phyloP scores from a whole-genome alignment of 2,329 filamentous ascomycete species.

The Diaporthe vexans region DNA sequence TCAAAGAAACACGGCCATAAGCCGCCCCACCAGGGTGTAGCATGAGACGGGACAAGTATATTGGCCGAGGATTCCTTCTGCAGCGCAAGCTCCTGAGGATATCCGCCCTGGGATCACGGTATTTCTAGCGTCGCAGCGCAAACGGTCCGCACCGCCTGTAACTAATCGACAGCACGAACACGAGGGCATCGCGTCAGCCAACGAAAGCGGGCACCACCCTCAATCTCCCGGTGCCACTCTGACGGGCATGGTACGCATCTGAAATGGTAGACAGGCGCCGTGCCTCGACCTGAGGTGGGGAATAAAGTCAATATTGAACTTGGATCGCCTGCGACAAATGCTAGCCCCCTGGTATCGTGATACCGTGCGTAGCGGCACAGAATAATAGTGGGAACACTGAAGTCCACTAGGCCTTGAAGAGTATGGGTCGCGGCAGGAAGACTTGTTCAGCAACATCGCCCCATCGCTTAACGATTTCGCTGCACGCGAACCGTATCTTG shows the following conservation, averaged over 20 bases:
- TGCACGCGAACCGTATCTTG: slow-evolving; percentile 19
- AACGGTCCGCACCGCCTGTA: background rate
- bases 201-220: slow-evolving; percentile 1
- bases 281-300: slow-evolving; percentile 6
- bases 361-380: slow-evolving; percentile 24
- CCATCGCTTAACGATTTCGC: slow-evolving; percentile 18
- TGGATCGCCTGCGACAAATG: slow-evolving; percentile 15
- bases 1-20: background rate
- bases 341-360: slow-evolving; percentile 10
- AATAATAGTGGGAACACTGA: background rate
- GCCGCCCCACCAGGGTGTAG: background rate
- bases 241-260: slow-evolving; percentile 8
- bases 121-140: background rate
- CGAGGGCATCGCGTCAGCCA: slow-evolving; percentile 18
- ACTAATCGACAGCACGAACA: slow-evolving; percentile 16
- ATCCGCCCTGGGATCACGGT: background rate
- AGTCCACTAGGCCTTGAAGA: background rate
- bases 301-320: slow-evolving; percentile 12
- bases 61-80: background rate
- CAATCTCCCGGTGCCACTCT: slow-evolving; percentile 13
- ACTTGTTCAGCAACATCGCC: slow-evolving; percentile 15
- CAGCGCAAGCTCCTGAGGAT: background rate
- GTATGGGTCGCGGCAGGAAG: background rate
- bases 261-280: slow-evolving; percentile 22
- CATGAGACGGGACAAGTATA: background rate